Base-by-base conservation (phyloP, 2,329 filamentous ascomycete genomes). In the Biscogniauxia sp. region DNA sequence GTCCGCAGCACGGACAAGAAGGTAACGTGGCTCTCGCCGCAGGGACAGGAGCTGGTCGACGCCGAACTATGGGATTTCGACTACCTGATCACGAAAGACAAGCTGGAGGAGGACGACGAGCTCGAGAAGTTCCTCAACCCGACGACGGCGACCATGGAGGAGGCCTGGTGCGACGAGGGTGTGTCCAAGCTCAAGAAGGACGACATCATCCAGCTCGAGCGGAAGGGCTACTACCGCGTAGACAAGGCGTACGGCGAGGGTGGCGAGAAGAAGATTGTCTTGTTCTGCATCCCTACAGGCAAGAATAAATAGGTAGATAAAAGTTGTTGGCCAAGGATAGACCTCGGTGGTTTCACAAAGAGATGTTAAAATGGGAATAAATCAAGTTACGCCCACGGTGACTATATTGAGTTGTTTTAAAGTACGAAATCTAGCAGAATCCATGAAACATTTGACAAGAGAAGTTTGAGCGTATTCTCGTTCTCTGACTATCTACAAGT, bases 1-100 rank as follows among this genome's bases (percentile, higher is more conserved):
- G 91, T 98, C 76, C 97, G 96, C 82, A 89, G 91, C 73, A 98
- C 94, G 0, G 88, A 92, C 72, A 97, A 97, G 86, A 98, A 98
- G 83, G 87, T 98, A 45, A 97, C 93, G 0, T 98, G 94, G 94
- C 80, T 98, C 54, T 89, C 92, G 1, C 85, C 84, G 0, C 86
- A 91, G 67, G 85, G 85, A 52, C 90, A 94, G 78, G 85, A 90
- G 61, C 84, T 97, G 0, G 82, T 96, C 15, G 87, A 88, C 7
- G 88, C 95, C 20, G 91, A 97, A 76, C 84, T 97, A 11, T 94
- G 93, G 78, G 93, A 97, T 68, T 98, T 97, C 74, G 94, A 97
- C 78, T 94, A 96, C 78, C 84, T 98, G 54, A 90, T 98, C 73
- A 96, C 90, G 62, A 98, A 97, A 83, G 94, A 98, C 74, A 93